Evolutionary conservation across 306 rosid genomes (phyloP).

Genomic region (Datisca glomerata): DNA sequence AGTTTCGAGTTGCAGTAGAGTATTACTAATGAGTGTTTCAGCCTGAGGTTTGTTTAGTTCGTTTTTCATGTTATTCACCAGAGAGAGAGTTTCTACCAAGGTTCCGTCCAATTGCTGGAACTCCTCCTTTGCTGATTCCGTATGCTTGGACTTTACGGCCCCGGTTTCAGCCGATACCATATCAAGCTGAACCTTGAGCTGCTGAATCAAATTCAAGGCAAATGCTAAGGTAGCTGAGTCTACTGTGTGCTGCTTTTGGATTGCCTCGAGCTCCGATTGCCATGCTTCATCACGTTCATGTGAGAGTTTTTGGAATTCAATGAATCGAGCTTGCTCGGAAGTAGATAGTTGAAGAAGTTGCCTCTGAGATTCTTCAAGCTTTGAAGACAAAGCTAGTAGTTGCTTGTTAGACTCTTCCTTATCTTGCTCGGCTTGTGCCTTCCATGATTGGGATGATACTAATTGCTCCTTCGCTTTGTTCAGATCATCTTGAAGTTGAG

Average conservation of each 20-base stretch:
- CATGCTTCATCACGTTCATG: slow-evolving; percentile 35
- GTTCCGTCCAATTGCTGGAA: slow-evolving; percentile 46
- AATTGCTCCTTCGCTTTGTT: slow-evolving; percentile 50
- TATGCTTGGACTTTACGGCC: slow-evolving; percentile 31
- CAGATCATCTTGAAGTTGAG: slow-evolving; percentile 68
- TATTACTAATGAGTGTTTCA: slow-evolving; percentile 34
- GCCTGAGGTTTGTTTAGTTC: slow-evolving; percentile 56
- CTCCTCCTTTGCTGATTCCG: slow-evolving; percentile 39
- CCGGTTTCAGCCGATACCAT: slow-evolving; percentile 35
- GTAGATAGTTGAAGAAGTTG: slow-evolving; percentile 46
- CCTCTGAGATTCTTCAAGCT: slow-evolving; percentile 58
- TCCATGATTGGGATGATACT: slow-evolving; percentile 47
- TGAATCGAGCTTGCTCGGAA: slow-evolving; percentile 35
- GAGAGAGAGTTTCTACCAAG: slow-evolving; percentile 51
- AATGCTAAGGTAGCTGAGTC: slow-evolving; percentile 49
- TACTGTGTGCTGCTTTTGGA: slow-evolving; percentile 35
- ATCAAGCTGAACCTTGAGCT: slow-evolving; percentile 59
- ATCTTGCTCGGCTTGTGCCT: slow-evolving; percentile 61
- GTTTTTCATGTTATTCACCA: slow-evolving; percentile 46
- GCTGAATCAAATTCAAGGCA: slow-evolving; percentile 52
- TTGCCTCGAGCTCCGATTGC: slow-evolving; percentile 40
- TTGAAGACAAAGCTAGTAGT: slow-evolving; percentile 33
- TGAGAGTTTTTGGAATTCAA: slow-evolving; percentile 39
- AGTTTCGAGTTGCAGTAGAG: slow-evolving; percentile 58
- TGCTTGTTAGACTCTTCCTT: slow-evolving; percentile 55